A percentile compares a stretch with the other conserved stretches of the same genome.
These are phyloP conservation scores for Penicillium odoratum DNA, from an alignment of 495 filamentous ascomycete species.

Conservation along the genomic window DNA sequence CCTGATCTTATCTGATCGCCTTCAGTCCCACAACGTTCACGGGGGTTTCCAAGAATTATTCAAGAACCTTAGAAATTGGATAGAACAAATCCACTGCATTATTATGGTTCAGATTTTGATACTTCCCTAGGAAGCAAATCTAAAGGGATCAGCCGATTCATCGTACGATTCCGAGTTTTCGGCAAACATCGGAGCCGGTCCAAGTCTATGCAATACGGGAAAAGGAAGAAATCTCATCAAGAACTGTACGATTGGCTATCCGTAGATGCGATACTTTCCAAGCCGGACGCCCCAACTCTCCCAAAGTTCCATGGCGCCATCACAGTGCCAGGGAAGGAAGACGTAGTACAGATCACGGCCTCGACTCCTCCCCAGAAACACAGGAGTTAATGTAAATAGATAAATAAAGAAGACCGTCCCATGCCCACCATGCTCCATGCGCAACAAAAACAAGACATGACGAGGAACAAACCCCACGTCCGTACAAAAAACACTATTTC, in stretches of 20 bases:
- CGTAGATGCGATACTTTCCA: constrained; percentile 21
- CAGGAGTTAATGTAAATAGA: constrained; percentile 12
- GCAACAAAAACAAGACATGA: constrained; percentile 23
- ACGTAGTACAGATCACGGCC: constrained; percentile 12
- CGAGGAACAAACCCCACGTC: constrained; percentile 26
- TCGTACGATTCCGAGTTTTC: neutral
- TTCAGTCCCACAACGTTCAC: neutral
- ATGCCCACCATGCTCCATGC: constrained; percentile 42
- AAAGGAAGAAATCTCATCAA: constrained; percentile 4
- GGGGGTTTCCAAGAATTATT: neutral
- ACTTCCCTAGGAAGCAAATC: too few species aligned
- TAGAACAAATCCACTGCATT: neutral
- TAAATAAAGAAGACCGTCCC: constrained; percentile 31
- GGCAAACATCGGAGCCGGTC: neutral
- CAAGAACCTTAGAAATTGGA: too few species aligned
- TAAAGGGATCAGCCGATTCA: too few species aligned
- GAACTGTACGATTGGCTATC: constrained; percentile 28
- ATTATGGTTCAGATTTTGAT: too few species aligned
- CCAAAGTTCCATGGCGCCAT: constrained; percentile 15
- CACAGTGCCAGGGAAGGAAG: constrained; percentile 16
- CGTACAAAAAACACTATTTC: constrained; percentile 23
- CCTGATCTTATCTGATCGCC: constrained; percentile 25
- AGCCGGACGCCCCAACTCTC: constrained; percentile 22
- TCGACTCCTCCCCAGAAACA: constrained; percentile 9
- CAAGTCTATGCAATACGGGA: neutral